A percentile compares a stretch with the other conserved stretches of the same genome.
Conservation (phyloP, 1,284 basidiomycete species). For the Leccinum subfulvum region DNA sequence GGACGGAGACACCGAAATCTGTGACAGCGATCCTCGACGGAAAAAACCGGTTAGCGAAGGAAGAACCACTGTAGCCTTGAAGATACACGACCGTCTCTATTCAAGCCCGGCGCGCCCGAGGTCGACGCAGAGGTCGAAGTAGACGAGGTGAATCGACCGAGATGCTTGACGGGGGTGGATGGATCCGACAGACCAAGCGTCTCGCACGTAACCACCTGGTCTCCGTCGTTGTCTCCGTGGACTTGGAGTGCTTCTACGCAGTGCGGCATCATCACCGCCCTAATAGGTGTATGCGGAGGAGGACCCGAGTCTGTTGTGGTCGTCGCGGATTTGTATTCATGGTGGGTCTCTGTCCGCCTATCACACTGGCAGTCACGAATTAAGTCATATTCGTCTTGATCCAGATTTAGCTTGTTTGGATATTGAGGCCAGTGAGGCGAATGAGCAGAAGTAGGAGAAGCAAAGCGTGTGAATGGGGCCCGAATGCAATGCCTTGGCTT, state of each 20-base stretch:
- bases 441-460: constrained; percentile 3
- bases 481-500: constrained; percentile 5
- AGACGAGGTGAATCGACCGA: constrained; percentile 12
- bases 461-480: constrained; percentile 8
- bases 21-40: background rate
- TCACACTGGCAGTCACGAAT: no score
- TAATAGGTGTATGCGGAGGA: constrained; percentile 28
- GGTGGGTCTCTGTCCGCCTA: no score
- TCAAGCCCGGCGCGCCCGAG: background rate
- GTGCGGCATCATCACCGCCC: constrained; percentile 9
- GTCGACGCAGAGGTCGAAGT: constrained; percentile 6
- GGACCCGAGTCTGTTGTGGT: no score
- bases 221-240: constrained; percentile 18
- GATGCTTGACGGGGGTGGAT: constrained; percentile 19
- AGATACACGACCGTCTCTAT: background rate
- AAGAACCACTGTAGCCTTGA: constrained; percentile 18
- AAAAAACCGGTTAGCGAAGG: constrained; percentile 9
- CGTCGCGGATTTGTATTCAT: no score
- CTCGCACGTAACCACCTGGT: background rate
- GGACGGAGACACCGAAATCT: background rate
- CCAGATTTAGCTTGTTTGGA: constrained; percentile 1
- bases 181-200: constrained; percentile 11
- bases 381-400: constrained; percentile 6
- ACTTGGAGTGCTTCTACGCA: no score
- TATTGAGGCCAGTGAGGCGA: constrained; percentile 1